These are phyloP conservation scores for Plenodomus lindquistii DNA, from an alignment of 2,329 filamentous ascomycete species.

Conservation along the genomic window DNA sequence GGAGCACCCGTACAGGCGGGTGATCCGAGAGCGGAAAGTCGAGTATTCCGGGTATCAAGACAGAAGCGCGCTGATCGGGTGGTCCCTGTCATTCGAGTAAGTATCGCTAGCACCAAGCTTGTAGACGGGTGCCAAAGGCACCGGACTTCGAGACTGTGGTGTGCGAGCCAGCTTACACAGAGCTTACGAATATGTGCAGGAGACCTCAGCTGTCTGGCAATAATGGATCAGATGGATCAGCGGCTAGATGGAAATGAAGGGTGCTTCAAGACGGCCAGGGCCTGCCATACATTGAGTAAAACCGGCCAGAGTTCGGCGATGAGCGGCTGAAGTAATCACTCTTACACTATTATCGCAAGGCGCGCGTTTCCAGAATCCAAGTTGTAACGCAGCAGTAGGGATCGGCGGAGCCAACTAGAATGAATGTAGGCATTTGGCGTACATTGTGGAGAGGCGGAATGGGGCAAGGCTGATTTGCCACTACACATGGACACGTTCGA, in stretches of 20 bases:
- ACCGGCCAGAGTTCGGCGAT: slow-evolving; percentile 18
- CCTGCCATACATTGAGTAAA: slow-evolving; percentile 7
- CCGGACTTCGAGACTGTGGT: slow-evolving; percentile 16
- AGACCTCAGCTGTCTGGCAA: slow-evolving; percentile 18
- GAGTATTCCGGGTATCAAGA: slow-evolving; percentile 26
- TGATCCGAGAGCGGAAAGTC: slow-evolving; percentile 22
- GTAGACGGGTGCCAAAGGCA: slow-evolving; percentile 10
- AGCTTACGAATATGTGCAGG: slow-evolving; percentile 6
- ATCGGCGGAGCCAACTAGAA: slow-evolving; percentile 32
- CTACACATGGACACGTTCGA: slow-evolving; percentile 23
- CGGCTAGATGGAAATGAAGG: slow-evolving; percentile 21
- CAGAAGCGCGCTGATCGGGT: slow-evolving; percentile 25
- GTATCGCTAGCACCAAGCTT: slow-evolving; percentile 20
- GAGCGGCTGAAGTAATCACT: slow-evolving; percentile 16
- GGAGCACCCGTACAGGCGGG: slow-evolving; percentile 28
- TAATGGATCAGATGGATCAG: slow-evolving; percentile 19
- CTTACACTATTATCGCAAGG: slow-evolving; percentile 15
- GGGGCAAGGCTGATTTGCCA: slow-evolving; percentile 30
- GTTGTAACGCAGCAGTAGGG: slow-evolving; percentile 34
- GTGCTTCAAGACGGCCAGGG: slow-evolving; percentile 20
- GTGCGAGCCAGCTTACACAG: slow-evolving; percentile 4
- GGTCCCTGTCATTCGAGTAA: slow-evolving; percentile 31
- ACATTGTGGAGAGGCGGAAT: slow-evolving; percentile 26
- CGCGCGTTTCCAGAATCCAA: slow-evolving; percentile 16
- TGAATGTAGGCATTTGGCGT: slow-evolving; percentile 16